Base-by-base conservation (phyloP, 225 moss, liverwort and hornwort genomes). In the Pseudisothecium myosuroides region DNA sequence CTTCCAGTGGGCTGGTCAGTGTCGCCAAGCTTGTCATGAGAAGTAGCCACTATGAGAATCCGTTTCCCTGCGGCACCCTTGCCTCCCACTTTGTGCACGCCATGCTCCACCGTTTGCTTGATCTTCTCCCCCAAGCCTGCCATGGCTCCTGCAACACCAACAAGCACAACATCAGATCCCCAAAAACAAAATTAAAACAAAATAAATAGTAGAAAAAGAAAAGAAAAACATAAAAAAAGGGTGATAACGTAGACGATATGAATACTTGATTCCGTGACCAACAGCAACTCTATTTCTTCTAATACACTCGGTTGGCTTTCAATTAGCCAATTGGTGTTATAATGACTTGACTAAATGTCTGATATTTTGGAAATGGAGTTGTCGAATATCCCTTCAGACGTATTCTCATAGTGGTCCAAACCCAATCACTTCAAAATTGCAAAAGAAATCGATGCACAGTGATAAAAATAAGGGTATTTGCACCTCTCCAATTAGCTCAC, bases 11-110 rank as follows among this genome's bases (percentile, higher is more conserved):
- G 69, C 29, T 90, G 21, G 78, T 61, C 88, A 49, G 83, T 27
- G 67, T 91, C 27, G 54, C 93, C 93, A 50, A 89, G 91, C 82
- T 93, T 93, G 4, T 92, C 90, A 60, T 91, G 82, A 47, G 98
- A 98, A 56, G 98, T 96, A 27, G 92, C 36, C 69, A 98, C 93
- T 37, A 98, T 95, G 76, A 98, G 91, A 81, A 98, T 94, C 19
- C 94, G 92, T 88, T 98, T 98, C 75, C 93, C 93, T 32, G 85
- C 92, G 71, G 85, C 95, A 41, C 36, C 4, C 60, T 80, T 83
- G n/a, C 75, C 90, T 77, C 13, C 26, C 41, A 47, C 61, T 65
- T 91, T 87, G 36, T 86, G 84, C 66, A 90, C 4, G n/a, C 89
- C 94, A 1, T 71, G 58, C 10, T 92, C 85, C 5, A 93, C 89